Conservation (phyloP, 2,329 filamentous ascomycete genomes). For the Lachnum nothofagi region DNA sequence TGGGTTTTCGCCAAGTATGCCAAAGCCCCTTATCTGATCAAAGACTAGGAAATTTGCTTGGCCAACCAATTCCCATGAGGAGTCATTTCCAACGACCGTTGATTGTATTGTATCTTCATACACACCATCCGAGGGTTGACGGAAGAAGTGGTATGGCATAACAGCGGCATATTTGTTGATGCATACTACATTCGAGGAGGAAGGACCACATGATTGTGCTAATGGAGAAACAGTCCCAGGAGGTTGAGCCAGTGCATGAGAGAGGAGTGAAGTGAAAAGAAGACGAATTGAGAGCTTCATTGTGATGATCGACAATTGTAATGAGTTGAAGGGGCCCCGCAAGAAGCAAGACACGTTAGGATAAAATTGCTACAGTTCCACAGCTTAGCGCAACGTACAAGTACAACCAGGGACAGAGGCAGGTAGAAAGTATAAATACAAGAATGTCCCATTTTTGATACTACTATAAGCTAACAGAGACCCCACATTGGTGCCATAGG, state of each 20-base stretch:
- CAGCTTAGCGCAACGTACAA: no score
- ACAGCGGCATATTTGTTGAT: constrained; percentile 35
- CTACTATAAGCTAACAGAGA: no score
- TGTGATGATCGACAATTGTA: no score
- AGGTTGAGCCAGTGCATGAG: constrained; percentile 12
- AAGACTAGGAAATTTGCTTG: constrained; percentile 37
- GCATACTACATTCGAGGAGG: constrained; percentile 31
- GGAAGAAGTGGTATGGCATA: constrained; percentile 35
- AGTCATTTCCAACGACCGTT: background rate
- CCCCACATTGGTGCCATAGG: no score
- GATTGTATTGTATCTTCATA: constrained; percentile 10
- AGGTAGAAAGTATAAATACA: no score
- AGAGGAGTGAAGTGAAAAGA: no score
- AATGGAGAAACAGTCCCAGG: constrained; percentile 29
- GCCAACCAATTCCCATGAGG: constrained; percentile 30
- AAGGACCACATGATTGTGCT: constrained; percentile 27
- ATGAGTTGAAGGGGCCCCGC: no score
- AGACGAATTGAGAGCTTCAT: no score
- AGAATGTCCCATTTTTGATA: no score
- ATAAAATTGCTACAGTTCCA: no score
- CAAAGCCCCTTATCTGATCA: constrained; percentile 32
- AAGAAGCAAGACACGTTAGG: no score
- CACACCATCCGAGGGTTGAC: constrained; percentile 23
- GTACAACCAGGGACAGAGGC: no score
- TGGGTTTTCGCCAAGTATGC: constrained; percentile 35